Conservation (phyloP, 2,329 filamentous ascomycete genomes). For the Anisogramma anomala region DNA sequence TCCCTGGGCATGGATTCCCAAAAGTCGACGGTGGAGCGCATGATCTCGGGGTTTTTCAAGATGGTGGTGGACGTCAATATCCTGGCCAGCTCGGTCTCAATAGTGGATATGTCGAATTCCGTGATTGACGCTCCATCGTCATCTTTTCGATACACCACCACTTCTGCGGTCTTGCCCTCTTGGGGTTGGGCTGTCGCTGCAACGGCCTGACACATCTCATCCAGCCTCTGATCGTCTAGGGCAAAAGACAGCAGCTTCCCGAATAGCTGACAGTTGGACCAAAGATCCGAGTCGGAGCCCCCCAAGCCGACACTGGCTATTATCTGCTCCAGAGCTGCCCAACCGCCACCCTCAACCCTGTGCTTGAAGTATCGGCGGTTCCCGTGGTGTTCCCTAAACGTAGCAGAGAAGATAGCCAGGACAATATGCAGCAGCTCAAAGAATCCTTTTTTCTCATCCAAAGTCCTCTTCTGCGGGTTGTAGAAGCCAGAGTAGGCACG, state of each 20-base stretch:
- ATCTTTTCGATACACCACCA: slow-evolving; percentile 1
- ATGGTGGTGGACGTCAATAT: slow-evolving; percentile 40
- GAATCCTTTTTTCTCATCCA: slow-evolving; percentile 51
- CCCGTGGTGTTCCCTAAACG: slow-evolving; percentile 66
- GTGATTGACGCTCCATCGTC: slow-evolving; percentile 1
- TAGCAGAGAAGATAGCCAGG: slow-evolving; percentile 63
- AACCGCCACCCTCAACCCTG: slow-evolving; percentile 64
- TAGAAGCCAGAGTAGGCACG: slow-evolving; percentile 66
- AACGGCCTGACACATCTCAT: slow-evolving; percentile 51
- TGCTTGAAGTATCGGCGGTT: slow-evolving; percentile 81
- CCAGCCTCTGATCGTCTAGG: slow-evolving; percentile 64
- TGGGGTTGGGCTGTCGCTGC: slow-evolving; percentile 17
- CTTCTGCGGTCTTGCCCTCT: slow-evolving; percentile 1
- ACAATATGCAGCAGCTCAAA: slow-evolving; percentile 60
- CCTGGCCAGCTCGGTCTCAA: slow-evolving; percentile 31
- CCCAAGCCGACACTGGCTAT: slow-evolving; percentile 57
- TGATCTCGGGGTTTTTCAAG: slow-evolving; percentile 51
- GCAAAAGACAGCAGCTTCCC: slow-evolving; percentile 73
- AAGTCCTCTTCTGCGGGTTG: slow-evolving; percentile 49
- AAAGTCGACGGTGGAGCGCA: slow-evolving; percentile 49
- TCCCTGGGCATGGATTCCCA: slow-evolving; percentile 50
- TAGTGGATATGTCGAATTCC: slow-evolving; percentile 18
- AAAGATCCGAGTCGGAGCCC: slow-evolving; percentile 54
- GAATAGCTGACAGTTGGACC: slow-evolving; percentile 63
- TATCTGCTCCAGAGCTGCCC: slow-evolving; percentile 62